Base-by-base conservation (phyloP, 2,329 filamentous ascomycete species). In the Aspergillus chevalieri region DNA sequence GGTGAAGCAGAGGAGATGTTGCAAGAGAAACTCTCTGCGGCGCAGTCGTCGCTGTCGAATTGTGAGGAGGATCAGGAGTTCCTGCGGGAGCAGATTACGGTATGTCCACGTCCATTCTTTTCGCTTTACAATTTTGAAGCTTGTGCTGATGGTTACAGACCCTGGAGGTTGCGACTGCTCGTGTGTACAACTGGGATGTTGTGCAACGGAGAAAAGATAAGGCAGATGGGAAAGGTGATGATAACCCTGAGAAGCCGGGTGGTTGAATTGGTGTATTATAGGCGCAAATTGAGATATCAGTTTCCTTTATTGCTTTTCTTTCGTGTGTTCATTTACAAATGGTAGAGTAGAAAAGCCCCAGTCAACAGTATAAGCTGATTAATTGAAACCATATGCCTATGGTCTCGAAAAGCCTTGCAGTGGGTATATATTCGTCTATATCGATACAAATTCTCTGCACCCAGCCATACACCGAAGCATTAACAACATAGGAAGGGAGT, bases 101-200 rank as follows among this genome's bases (percentile, higher is more conserved):
- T 94, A 74, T 59, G 82, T 72, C 51, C n/a, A 34, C 21, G 44
- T 33, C 30, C 12, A 12, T 41, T 36, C 44, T 47, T 50, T 22
- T n/a, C 44, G 24, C 5, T 28, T 33, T 44, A 4, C 47, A 12
- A 51, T 34, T 22, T 26, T 43, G 10, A 47, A 17, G 38, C n/a
- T 34, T 28, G 2, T 26, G 26, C 17, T 43, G 46, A 24, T 30
- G n/a, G n/a, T 33, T 39, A n/a, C 58, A 94, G 89, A 96, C 91
- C 0, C 85, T 98, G 77, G 93, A 98, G 71, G 93, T 98, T 30
- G 93, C 93, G 3, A 90, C 92, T 38, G 93, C 93, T 19, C 81
- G 93, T 56, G 91, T 98, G n/a, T 97, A 98, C 72, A 98, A 98
- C 71, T 97, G 93, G 92, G 93, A 98, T 64, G 90, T 98, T 4